Percentiles rank a stretch among this genome's conserved stretches.
Evolutionary conservation across 2,329 filamentous ascomycete species (phyloP).

Genomic region (Aspergillus neoniger): DNA sequence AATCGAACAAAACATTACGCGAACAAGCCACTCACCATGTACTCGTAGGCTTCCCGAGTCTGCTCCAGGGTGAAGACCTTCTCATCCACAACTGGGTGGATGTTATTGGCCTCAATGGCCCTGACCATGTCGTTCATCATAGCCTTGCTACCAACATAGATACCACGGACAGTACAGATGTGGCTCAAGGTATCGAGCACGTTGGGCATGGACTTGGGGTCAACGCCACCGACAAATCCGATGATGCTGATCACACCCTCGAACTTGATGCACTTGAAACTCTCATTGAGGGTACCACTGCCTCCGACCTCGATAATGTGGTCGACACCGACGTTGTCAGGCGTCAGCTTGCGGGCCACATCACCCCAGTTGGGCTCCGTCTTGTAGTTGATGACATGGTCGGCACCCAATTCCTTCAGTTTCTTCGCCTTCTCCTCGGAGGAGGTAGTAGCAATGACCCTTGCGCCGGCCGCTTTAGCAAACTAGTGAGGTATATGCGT

Average conservation of each 20-base stretch:
- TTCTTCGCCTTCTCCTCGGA: conserved; percentile 56
- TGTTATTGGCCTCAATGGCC: conserved; percentile 60
- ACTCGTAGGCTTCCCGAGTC: conserved; percentile 56
- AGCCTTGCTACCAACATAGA: conserved; percentile 58
- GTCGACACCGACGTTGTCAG: conserved; percentile 59
- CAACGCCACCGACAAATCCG: conserved; percentile 57
- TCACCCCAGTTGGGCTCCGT: conserved; percentile 61
- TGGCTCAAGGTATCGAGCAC: conserved; percentile 54
- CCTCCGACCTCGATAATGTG: conserved; percentile 69
- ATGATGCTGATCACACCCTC: conserved; percentile 60
- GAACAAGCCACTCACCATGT: conserved; percentile 44
- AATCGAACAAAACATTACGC: background rate
- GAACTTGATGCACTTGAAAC: conserved; percentile 55
- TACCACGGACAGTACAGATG: conserved; percentile 58
- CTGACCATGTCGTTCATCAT: conserved; percentile 62
- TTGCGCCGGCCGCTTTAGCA: conserved; percentile 54
- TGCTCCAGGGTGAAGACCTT: conserved; percentile 58
- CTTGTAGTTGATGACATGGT: conserved; percentile 64
- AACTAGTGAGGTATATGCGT: conserved; percentile 33
- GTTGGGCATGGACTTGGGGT: conserved; percentile 51
- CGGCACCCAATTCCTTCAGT: conserved; percentile 59
- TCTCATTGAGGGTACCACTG: conserved; percentile 60
- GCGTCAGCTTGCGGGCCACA: conserved; percentile 54
- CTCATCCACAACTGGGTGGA: conserved; percentile 61
- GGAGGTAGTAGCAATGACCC: conserved; percentile 62